phyloP scores from a whole-genome alignment of 345 rosid species.

The Populus ilicifolia region DNA sequence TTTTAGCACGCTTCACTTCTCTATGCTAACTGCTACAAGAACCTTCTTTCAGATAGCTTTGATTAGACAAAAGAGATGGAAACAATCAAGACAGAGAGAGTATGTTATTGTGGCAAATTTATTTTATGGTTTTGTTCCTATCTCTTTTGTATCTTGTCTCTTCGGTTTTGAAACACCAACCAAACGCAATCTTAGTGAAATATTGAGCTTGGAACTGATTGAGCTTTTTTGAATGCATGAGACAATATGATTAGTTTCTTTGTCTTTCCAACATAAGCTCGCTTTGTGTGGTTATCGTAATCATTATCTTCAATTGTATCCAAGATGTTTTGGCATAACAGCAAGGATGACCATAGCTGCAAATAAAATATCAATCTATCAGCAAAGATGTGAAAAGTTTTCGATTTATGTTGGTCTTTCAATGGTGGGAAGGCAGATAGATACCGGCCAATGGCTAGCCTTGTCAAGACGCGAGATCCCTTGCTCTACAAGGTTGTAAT shows the following conservation, averaged over 20 bases:
- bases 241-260: slow-evolving; percentile 51
- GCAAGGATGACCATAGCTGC: slow-evolving; percentile 58
- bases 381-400: neutral
- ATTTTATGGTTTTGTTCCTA: too few relatives aligned
- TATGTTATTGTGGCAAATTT: too few relatives aligned
- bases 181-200: neutral
- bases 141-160: too few relatives aligned
- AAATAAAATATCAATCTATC: neutral
- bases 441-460: slow-evolving; percentile 66
- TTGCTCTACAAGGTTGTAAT: slow-evolving; percentile 50
- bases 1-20: too few relatives aligned
- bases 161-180: too few relatives aligned
- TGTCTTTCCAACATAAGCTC: slow-evolving; percentile 48
- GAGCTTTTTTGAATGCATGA: slow-evolving; percentile 39
- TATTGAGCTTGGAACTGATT: slow-evolving; percentile 11
- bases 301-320: slow-evolving; percentile 59
- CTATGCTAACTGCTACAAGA: too few relatives aligned
- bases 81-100: too few relatives aligned
- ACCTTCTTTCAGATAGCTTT: too few relatives aligned
- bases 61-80: too few relatives aligned
- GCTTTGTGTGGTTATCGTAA: slow-evolving; percentile 50
- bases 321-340: slow-evolving; percentile 44
- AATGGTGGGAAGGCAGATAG: neutral
- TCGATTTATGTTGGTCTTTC: too few relatives aligned
- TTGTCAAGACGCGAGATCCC: slow-evolving; percentile 54